Evolutionary conservation across 2,329 filamentous ascomycete genomes (phyloP), one percentile per base, ranked within the genome.

Genomic region (Clathrospora elynae): DNA sequence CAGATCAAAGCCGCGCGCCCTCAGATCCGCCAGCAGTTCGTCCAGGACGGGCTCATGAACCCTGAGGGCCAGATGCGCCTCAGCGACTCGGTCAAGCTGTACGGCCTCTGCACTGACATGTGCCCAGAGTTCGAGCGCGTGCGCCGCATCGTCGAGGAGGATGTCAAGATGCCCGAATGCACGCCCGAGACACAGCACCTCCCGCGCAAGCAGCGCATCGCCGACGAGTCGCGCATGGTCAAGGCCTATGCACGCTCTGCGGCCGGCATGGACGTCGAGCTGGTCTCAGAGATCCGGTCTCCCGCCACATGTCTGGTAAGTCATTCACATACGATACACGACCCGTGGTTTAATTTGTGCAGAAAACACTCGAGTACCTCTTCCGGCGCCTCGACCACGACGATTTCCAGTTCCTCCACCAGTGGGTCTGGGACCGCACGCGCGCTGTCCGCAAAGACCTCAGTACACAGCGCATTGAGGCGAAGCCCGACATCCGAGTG

Each of bases 361-460:
- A 72, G 64, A 64, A 65, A 60, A 74, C 75, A 2, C 65, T 73
- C 53, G 66, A 73, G 28, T 74, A 75, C 45, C 64, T 78, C 11
- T 69, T 75, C 43, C 47, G 70, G 24, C 66, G 72, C 69, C 40
- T 85, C 6, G 67, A 85, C 41, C 73, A 72, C 26, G 75, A 79
- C 18, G 73, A 78, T 12, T 59, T 68, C 24, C 51, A 59, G 16
- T 61, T 57, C n/a, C 75, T 83, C 9, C 80, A 85, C 56, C 77
- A 78, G 47, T 86, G 84, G 62, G 75, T 85, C 17, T 86, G 83
- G 83, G 82, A 85, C 59, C 76, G 83, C 12, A 84, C 82, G 22
- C 75, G 83, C 32, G 82, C 80, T 4, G 78, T 86, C 44, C 77
- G 83, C 26, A 85, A 85, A 57, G 83, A 86, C 60, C 81, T 85